Evolutionary conservation across 371 early-diverging fungal species (phyloP).

Genomic region (Mortierella sp.): DNA sequence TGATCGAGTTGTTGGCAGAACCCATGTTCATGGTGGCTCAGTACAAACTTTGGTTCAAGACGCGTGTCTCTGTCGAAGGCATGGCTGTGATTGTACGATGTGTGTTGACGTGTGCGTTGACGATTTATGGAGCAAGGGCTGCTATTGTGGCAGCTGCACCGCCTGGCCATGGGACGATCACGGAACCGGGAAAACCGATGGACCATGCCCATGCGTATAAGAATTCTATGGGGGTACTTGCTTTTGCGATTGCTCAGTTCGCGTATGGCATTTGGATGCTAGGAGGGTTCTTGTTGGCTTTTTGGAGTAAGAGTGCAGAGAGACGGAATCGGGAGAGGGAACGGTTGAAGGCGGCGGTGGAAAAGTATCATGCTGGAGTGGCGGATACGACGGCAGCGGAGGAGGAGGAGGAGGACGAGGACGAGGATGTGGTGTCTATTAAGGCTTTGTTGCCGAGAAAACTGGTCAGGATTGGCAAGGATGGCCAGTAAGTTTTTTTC

Average conservation of each 20-base stretch:
- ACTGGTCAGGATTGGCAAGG: slow-evolving; percentile 30
- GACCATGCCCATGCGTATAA: neutral
- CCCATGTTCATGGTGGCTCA: slow-evolving; percentile 85
- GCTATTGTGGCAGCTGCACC: neutral
- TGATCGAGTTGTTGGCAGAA: slow-evolving; percentile 82
- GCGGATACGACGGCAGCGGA: slow-evolving; percentile 1
- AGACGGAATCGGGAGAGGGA: slow-evolving; percentile 13
- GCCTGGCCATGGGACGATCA: too few species aligned
- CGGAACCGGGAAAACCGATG: too few species aligned
- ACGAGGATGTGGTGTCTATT: slow-evolving; percentile 25
- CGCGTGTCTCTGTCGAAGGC: slow-evolving; percentile 87
- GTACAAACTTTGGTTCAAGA: slow-evolving; percentile 74
- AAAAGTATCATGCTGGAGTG: slow-evolving; percentile 8
- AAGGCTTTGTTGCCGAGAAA: slow-evolving; percentile 56
- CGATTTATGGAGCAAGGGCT: slow-evolving; percentile 60
- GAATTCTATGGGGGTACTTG: slow-evolving; percentile 70
- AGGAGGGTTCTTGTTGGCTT: slow-evolving; percentile 64
- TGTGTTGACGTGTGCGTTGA: slow-evolving; percentile 70
- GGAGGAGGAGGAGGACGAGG: slow-evolving; percentile 13
- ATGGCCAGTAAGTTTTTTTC: slow-evolving; percentile 47
- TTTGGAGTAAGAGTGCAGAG: slow-evolving; percentile 58
- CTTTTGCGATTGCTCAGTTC: slow-evolving; percentile 83
- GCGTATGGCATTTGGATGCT: slow-evolving; percentile 68
- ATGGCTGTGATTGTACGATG: slow-evolving; percentile 81
- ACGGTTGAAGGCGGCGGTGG: slow-evolving; percentile 9